Evolutionary conservation across 495 filamentous ascomycete genomes (phyloP), one percentile per base, ranked within the genome.

Genomic region (Penicillium atrosanguineum): DNA sequence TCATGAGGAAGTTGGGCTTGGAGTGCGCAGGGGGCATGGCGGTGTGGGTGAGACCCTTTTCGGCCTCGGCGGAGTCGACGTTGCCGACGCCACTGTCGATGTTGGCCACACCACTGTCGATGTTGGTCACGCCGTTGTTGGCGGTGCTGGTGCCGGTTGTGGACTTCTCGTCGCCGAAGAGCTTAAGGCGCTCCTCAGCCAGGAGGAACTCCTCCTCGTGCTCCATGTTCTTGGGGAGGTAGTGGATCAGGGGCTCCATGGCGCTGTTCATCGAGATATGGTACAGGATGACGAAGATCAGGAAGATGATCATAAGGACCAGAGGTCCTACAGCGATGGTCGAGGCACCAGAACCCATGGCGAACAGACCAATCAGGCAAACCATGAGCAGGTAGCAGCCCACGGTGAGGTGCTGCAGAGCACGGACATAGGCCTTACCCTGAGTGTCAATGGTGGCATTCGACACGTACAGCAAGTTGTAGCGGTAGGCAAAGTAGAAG

Each of bases 401-500:
- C 1, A 88, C 85, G 39, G 92, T 87, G 55, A 95, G 83, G 57
- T 98, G 94, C 68, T 97, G 91, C 55, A 98, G 73, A n/a, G 89
- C 94, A 34, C 85, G 84, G 5, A 88, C 85, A 66, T 97, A 98
- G 55, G 88, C 83, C 34, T 88, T 83, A 50, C 94, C 94, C 59
- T 95, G 90, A 23, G 94, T 97, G 72, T 98, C 93, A 65, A 97
- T 87, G 47, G 78, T 56, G 26, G 87, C 81, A 62, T 95, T 89
- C 46, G 86, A 90, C 46, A 96, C 90, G 70, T 95, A 98, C 44
- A 98, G 80, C 61, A 97, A 67, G 66, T 98, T 96, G 79, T 98
- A 97, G 6, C 91, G 84, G 82, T 89, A 97, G 49, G 94, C 92
- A 44, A 95, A 76, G 72, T 97, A 97, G 73, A 98, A 90, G 49